phyloP scores from a whole-genome alignment of 495 filamentous ascomycete genomes.

The Podospora appendiculata region DNA sequence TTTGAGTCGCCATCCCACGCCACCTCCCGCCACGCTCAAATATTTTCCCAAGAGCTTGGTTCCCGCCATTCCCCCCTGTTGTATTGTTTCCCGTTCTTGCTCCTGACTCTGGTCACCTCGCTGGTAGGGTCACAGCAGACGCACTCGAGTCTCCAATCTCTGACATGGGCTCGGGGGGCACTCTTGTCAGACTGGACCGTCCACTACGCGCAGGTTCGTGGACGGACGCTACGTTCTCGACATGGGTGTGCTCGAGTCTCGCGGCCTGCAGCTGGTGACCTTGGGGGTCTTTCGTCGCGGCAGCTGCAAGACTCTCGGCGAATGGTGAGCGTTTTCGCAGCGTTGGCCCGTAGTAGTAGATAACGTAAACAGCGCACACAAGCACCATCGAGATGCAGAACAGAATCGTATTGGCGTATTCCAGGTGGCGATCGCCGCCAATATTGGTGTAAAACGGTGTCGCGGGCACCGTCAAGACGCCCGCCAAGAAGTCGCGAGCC shows the following conservation, averaged over 20 bases:
- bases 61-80: too few relatives aligned
- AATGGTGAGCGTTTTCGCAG: constrained; percentile 66
- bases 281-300: constrained; percentile 2
- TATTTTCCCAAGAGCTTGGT: too few relatives aligned
- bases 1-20: too few relatives aligned
- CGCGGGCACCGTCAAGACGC: constrained; percentile 66
- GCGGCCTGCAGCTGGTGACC: neutral
- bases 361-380: constrained; percentile 65
- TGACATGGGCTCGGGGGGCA: too few relatives aligned
- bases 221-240: neutral
- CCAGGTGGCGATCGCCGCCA: constrained; percentile 45
- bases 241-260: neutral
- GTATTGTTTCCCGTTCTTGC: too few relatives aligned
- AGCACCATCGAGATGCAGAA: constrained; percentile 59
- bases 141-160: too few relatives aligned
- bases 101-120: too few relatives aligned
- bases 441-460: constrained; percentile 65
- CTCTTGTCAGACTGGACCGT: too few relatives aligned
- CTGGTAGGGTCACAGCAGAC: too few relatives aligned
- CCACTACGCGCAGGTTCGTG: too few relatives aligned
- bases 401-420: constrained; percentile 67
- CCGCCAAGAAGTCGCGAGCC: constrained; percentile 75
- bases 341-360: constrained; percentile 67
- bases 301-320: constrained; percentile 54
- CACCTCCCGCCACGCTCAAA: too few relatives aligned